Conservation (phyloP, 2,329 filamentous ascomycete genomes). For the Penicillium glabrum region DNA sequence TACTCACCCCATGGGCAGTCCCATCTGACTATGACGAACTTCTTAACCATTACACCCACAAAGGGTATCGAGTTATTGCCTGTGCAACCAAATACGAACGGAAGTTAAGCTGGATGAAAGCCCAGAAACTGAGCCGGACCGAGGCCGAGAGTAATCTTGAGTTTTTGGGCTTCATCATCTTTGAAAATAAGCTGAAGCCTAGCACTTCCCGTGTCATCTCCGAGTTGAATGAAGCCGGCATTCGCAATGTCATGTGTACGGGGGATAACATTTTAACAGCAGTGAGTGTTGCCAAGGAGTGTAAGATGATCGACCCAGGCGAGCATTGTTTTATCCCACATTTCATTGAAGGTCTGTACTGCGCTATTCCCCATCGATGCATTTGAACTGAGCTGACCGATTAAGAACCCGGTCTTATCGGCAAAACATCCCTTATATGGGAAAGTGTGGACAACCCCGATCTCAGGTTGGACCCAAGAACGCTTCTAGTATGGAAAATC, state of each 20-base stretch:
- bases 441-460: slow-evolving; percentile 89
- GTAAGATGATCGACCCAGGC: slow-evolving; percentile 73
- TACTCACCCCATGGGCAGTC: slow-evolving; percentile 47
- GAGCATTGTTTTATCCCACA: slow-evolving; percentile 92
- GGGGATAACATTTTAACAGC: slow-evolving; percentile 97
- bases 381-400: not conserved
- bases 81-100: slow-evolving; percentile 87
- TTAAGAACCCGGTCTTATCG: slow-evolving; percentile 68
- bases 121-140: slow-evolving; percentile 86
- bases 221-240: slow-evolving; percentile 78
- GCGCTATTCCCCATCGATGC: not conserved
- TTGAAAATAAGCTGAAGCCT: slow-evolving; percentile 96
- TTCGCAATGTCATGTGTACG: slow-evolving; percentile 92
- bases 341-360: slow-evolving; percentile 67
- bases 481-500: slow-evolving; percentile 59
- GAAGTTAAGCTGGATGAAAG: slow-evolving; percentile 89
- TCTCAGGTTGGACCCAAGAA: slow-evolving; percentile 75
- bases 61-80: slow-evolving; percentile 93
- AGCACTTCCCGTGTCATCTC: slow-evolving; percentile 77
- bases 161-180: slow-evolving; percentile 95
- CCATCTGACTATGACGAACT: slow-evolving; percentile 88
- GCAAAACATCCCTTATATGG: slow-evolving; percentile 75
- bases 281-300: slow-evolving; percentile 91
- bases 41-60: slow-evolving; percentile 86
- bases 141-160: slow-evolving; percentile 82